Percentiles rank a stretch among this genome's conserved stretches.
Evolutionary conservation across 768 basidiomycete species (phyloP).

Genomic region (Boletus speciosus): DNA sequence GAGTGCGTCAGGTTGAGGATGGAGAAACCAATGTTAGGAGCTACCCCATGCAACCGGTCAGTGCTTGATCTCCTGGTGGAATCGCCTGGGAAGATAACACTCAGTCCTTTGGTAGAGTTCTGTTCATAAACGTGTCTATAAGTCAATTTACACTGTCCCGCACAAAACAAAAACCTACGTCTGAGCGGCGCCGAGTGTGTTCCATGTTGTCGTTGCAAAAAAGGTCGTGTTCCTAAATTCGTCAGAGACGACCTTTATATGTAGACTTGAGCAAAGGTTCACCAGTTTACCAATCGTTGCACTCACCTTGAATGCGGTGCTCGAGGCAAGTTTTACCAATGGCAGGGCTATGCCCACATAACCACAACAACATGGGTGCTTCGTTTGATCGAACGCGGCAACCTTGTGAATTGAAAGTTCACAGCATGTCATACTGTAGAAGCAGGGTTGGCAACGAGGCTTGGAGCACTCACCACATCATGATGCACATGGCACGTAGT

Average conservation of each 20-base stretch:
- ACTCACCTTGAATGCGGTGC: constrained; percentile 1
- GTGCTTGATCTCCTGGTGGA: background rate
- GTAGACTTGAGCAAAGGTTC: background rate
- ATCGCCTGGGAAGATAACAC: background rate
- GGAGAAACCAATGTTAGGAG: background rate
- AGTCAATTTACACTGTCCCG: background rate
- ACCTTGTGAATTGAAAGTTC: constrained; percentile 10
- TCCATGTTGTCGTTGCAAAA: constrained; percentile 3
- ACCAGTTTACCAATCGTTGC: background rate
- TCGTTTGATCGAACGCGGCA: constrained; percentile 14
- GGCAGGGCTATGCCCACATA: background rate
- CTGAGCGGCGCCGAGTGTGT: background rate
- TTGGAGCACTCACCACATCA: background rate
- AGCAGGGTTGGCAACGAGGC: constrained; percentile 13
- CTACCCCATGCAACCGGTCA: constrained; percentile 4
- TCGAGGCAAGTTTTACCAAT: constrained; percentile 2
- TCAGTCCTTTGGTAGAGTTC: background rate
- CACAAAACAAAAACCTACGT: constrained; percentile 8
- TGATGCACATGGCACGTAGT: constrained; percentile 5
- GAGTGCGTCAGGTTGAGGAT: background rate
- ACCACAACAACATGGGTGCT: background rate
- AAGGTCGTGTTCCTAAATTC: background rate
- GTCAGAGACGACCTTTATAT: constrained; percentile 12
- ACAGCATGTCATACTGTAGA: background rate
- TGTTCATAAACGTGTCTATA: background rate